Percentiles rank a stretch among this genome's conserved stretches.
Evolutionary conservation across 2,329 filamentous ascomycete species (phyloP).

Genomic region (Colletotrichum incanum): DNA sequence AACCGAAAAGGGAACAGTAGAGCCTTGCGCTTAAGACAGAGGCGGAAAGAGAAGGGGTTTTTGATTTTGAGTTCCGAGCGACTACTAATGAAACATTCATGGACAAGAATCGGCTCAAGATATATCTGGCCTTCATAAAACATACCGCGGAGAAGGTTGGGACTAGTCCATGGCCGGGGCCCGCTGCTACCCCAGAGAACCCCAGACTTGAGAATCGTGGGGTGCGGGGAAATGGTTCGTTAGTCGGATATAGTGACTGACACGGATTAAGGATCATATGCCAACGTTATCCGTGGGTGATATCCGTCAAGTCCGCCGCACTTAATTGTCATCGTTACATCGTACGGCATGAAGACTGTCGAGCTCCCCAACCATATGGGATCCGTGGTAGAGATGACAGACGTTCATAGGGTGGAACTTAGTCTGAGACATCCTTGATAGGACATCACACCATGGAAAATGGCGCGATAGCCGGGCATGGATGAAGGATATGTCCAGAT

Average conservation of each 20-base stretch:
- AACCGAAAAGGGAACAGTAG: background rate
- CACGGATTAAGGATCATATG: slow-evolving; percentile 8
- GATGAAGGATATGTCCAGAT: background rate
- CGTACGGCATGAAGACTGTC: background rate
- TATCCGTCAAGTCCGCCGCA: slow-evolving; percentile 23
- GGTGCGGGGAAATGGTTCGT: slow-evolving; percentile 32
- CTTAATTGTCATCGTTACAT: background rate
- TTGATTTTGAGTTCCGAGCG: background rate
- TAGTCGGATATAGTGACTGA: background rate
- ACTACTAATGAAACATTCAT: background rate
- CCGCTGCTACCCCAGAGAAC: slow-evolving; percentile 4
- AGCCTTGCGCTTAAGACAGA: background rate
- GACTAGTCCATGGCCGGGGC: background rate
- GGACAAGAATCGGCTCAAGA: background rate
- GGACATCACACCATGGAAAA: background rate
- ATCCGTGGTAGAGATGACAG: background rate
- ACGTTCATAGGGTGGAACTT: background rate
- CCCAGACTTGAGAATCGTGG: slow-evolving; percentile 10
- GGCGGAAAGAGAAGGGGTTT: no score
- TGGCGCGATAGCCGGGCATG: background rate
- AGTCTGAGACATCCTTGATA: no score
- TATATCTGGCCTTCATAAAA: slow-evolving; percentile 3
- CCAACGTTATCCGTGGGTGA: slow-evolving; percentile 18
- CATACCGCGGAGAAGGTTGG: background rate
- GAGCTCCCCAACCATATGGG: background rate